Evolutionary conservation across 306 rosid species (phyloP), one percentile per base, ranked within the genome.

Genomic region (Quillaja saponaria): DNA sequence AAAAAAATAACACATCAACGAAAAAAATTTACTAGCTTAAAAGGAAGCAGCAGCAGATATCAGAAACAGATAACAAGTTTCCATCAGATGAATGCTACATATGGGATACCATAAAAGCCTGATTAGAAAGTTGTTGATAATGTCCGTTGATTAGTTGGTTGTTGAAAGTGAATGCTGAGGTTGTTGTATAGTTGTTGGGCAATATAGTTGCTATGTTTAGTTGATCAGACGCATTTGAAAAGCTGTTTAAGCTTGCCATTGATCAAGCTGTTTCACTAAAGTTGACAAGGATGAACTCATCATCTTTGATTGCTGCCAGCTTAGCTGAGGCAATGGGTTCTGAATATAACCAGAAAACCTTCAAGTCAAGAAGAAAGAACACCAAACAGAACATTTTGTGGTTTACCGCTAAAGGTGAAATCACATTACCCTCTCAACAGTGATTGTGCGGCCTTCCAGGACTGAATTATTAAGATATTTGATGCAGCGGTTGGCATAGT

Each of bases 271-370:
- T 89, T 84, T 88, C 92, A 86, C 78, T 84, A 84, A 86, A 88
- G 96, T 86, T 86, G 94, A 86, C 66, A 89, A 80, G 90, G 91
- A 80, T 92, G 90, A 84, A 88, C 91, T 74, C 92, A 74, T 86
- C 98, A 84, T 89, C 96, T 86, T 85, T 83, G 99, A 78, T 87
- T 84, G 95, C 89, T 87, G 99, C 97, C 99, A 94, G 87, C 80
- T 81, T 74, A 85, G 91, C 91, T 85, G 95, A 89, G 74, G 76
- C 85, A 89, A 89, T 74, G 94, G 67, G 81, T 87, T 94, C 95
- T 89, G 97, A 92, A 85, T 85, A 85, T 80, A 84, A 75, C 86
- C 96, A 89, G 83, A 87, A 92, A 89, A 94, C 91, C 84, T 85
- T 79, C 84, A 68, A 72, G 96, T 89, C 79, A 94, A 87, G 90